These are phyloP conservation scores for Colletotrichum limetticola DNA, from an alignment of 2,329 filamentous ascomycete genomes.

Conservation along the genomic window DNA sequence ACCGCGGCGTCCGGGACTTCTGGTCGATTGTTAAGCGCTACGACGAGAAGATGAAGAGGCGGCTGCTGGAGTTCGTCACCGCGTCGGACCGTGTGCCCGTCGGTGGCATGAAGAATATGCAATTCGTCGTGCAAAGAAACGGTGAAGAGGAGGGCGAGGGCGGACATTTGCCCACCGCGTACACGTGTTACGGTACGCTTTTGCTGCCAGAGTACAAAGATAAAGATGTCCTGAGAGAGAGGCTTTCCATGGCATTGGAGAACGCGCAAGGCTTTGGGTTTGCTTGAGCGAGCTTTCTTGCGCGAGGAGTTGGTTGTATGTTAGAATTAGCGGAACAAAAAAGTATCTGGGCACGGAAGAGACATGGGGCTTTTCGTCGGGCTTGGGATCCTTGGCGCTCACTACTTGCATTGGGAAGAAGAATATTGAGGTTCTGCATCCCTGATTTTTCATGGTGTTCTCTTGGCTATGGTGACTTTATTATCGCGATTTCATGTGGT, in stretches of 20 bases:
- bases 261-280: constrained; percentile 92
- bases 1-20: constrained; percentile 80
- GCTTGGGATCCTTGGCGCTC: neutral
- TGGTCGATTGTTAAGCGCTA: constrained; percentile 82
- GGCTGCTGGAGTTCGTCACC: constrained; percentile 92
- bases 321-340: neutral
- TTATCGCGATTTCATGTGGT: neutral
- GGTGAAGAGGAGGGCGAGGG: constrained; percentile 67
- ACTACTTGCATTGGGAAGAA: neutral
- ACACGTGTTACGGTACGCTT: constrained; percentile 93
- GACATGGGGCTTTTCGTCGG: neutral
- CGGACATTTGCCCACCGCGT: constrained; percentile 81
- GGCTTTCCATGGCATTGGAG: constrained; percentile 85
- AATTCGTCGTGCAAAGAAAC: constrained; percentile 86
- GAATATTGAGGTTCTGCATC: neutral
- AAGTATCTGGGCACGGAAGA: neutral
- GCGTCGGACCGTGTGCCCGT: constrained; percentile 91
- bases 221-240: constrained; percentile 75
- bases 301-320: constrained; percentile 7
- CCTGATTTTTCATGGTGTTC: neutral
- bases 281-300: constrained; percentile 57
- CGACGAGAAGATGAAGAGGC: constrained; percentile 75
- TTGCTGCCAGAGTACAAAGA: constrained; percentile 85
- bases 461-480: neutral
- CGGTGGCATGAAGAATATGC: constrained; percentile 82